Conservation (phyloP, 257 asterid species). For the Jaltomata sinuosa region DNA sequence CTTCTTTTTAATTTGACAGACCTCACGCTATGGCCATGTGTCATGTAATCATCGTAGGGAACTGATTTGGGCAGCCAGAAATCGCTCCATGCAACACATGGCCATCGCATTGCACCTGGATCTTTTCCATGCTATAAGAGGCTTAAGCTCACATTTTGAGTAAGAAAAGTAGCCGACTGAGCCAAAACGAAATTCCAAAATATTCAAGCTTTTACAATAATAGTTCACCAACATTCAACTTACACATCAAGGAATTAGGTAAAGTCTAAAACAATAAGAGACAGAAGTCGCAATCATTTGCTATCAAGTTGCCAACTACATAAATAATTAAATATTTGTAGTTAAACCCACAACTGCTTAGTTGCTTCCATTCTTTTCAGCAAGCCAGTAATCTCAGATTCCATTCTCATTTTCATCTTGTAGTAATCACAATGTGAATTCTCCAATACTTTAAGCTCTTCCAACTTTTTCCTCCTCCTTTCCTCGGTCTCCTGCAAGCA, state of each 20-base stretch:
- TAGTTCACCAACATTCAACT: neutral
- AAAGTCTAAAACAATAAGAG: neutral
- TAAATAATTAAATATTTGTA: neutral
- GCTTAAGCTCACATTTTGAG: too few relatives aligned
- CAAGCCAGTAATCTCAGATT: conserved; percentile 70
- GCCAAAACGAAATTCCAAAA: too few relatives aligned
- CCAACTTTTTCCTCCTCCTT: conserved; percentile 47
- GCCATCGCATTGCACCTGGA: too few relatives aligned
- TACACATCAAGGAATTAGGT: neutral
- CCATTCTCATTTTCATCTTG: conserved; percentile 88
- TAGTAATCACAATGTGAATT: conserved; percentile 72
- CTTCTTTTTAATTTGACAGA: too few relatives aligned
- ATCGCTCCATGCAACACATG: too few relatives aligned
- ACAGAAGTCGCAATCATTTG: neutral
- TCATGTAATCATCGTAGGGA: too few relatives aligned
- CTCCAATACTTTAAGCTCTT: conserved; percentile 73
- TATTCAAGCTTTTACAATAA: neutral
- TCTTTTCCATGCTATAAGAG: too few relatives aligned
- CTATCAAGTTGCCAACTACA: neutral
- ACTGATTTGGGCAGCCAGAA: too few relatives aligned
- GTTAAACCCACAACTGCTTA: conserved; percentile 36
- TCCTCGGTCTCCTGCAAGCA: conserved; percentile 73
- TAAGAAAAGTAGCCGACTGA: too few relatives aligned
- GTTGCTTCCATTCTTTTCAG: conserved; percentile 91
- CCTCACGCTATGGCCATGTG: too few relatives aligned